phyloP scores from a whole-genome alignment of 441 rosid genomes.

The Aleurites moluccanus region DNA sequence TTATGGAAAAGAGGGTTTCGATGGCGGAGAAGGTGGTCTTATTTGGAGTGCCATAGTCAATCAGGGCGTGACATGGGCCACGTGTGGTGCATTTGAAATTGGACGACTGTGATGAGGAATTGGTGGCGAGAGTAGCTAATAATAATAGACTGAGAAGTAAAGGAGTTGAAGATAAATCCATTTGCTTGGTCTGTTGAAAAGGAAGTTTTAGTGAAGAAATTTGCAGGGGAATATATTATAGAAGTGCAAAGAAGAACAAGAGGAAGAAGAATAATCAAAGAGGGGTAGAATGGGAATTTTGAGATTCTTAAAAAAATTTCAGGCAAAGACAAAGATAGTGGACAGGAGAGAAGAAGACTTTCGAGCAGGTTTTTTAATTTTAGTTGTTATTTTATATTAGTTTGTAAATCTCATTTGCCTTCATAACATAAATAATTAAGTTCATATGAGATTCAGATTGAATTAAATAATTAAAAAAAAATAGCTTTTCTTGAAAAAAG shows the following conservation, averaged over 20 bases:
- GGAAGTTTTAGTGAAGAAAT: background rate
- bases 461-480: too few relatives aligned
- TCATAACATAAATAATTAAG: too few relatives aligned
- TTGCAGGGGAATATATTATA: too few relatives aligned
- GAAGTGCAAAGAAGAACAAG: background rate
- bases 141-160: constrained; percentile 26
- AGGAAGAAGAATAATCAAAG: background rate
- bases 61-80: constrained; percentile 46
- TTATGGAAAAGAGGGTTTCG: constrained; percentile 58
- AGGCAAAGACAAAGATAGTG: background rate
- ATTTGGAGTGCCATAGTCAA: constrained; percentile 57
- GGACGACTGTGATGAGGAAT: constrained; percentile 36
- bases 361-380: background rate
- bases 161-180: constrained; percentile 10
- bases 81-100: constrained; percentile 47
- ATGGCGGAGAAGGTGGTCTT: constrained; percentile 43
- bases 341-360: background rate
- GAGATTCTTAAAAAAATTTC: too few relatives aligned
- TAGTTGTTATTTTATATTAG: background rate
- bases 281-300: too few relatives aligned
- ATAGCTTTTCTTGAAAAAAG: too few relatives aligned
- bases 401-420: too few relatives aligned
- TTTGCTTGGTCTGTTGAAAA: background rate
- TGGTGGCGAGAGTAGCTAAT: constrained; percentile 19
- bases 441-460: too few relatives aligned